A percentile compares a stretch with the other conserved stretches of the same genome.
Conservation (phyloP, 2,329 filamentous ascomycete species). For the Beauveria medogensis region DNA sequence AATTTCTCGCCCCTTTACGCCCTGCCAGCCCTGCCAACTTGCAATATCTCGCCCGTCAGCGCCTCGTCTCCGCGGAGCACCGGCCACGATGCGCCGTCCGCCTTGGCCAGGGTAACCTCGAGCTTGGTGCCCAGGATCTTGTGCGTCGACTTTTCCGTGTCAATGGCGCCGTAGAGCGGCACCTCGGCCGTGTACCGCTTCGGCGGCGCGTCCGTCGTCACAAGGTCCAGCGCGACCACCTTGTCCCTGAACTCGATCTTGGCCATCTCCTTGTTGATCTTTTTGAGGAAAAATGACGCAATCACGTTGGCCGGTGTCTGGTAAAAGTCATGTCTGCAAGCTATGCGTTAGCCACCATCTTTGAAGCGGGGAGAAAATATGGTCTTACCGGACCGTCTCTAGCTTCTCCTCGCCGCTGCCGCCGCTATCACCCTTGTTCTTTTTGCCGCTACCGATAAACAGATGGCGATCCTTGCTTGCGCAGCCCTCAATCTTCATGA, state of each 20-base stretch:
- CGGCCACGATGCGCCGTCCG: constrained; percentile 74
- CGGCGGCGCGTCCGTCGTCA: constrained; percentile 66
- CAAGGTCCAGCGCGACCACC: constrained; percentile 67
- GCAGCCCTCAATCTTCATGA: constrained; percentile 92
- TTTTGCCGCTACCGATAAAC: constrained; percentile 72
- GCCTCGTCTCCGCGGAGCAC: constrained; percentile 72
- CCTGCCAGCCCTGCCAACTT: constrained; percentile 72
- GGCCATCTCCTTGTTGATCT: constrained; percentile 78
- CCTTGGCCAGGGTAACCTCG: constrained; percentile 65
- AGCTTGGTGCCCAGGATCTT: constrained; percentile 85
- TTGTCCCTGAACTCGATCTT: constrained; percentile 60
- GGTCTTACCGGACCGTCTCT: constrained; percentile 62
- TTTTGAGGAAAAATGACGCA: constrained; percentile 91
- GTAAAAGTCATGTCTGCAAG: constrained; percentile 70
- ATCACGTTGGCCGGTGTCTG: constrained; percentile 82
- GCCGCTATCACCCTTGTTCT: constrained; percentile 37
- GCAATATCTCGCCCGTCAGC: constrained; percentile 68
- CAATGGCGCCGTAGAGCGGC: constrained; percentile 68
- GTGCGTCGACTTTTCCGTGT: constrained; percentile 65
- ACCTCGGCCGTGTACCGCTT: constrained; percentile 74
- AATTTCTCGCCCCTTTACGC: constrained; percentile 24
- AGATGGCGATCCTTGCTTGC: constrained; percentile 73
- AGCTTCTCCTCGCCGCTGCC: constrained; percentile 62
- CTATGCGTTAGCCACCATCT: neutral
- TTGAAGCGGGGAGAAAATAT: neutral